Base-by-base conservation (phyloP, 345 rosid species). In the Corchorus olitorius region DNA sequence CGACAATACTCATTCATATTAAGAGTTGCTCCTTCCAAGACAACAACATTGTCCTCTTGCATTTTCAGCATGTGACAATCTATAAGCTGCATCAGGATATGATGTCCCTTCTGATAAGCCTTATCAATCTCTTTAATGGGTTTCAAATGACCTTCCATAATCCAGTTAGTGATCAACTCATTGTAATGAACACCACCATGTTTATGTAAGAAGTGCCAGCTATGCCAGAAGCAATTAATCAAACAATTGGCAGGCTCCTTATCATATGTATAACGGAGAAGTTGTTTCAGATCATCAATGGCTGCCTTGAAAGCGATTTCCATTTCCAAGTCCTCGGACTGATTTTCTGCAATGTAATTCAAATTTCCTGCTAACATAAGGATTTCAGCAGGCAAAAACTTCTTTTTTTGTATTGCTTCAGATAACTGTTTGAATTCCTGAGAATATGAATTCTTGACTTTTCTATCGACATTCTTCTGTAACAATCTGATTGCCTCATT, bases 121-220 rank as follows among this genome's bases (percentile, higher is more conserved):
- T 78, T 73, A 41, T 83, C 84, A 8, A 89, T 78, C 33, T 65
- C 60, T 75, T 82, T 77, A 15, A 55, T 11, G 45, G 80, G 76
- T 73, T 54, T 85, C 60, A 90, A 85, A 65, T 64, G 84, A 46
- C 94, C 92, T 81, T 92, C 93, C 81, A 90, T 76, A 43, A 89
- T 84, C 97, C 91, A 90, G 15, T 88, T 83, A 8, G 86, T 68
- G 74, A 89, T 88, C 87, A 90, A 76, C 60, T 89, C 89, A 62
- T 82, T 86, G 78, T 78, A 87, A 76, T 88, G 83, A 65, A 86
- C 82, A 20, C 79, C 76, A 39, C 85, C 84, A 79, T 74, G 82
- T 7, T 76, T 78, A 52, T 39, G 9, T 66, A 82, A 84, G 73
- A 87, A 83, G 65, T 81, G 80, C 77, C 75, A 79, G 79, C 88